Percentiles rank a stretch among this genome's conserved stretches.
Evolutionary conservation across 306 rosid genomes (phyloP).

Genomic region (Quercus alba): DNA sequence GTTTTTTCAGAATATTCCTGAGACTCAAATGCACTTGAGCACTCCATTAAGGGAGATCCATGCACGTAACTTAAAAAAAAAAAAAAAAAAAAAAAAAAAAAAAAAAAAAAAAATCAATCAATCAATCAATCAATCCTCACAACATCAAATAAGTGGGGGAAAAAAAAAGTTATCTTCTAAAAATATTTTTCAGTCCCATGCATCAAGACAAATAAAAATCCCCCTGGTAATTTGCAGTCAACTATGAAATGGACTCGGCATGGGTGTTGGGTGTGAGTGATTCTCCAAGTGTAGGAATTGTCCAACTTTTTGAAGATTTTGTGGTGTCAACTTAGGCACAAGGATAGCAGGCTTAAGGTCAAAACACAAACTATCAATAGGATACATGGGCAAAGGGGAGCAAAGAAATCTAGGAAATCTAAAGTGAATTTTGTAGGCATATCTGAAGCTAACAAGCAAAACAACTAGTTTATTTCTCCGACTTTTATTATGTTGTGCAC

Average conservation of each 20-base stretch:
- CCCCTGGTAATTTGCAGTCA: background rate
- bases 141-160: conserved; percentile 6
- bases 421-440: background rate
- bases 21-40: conserved; percentile 64
- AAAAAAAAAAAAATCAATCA: background rate
- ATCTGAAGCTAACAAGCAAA: background rate
- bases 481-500: background rate
- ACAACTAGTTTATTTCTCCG: background rate
- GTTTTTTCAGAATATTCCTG: conserved; percentile 62
- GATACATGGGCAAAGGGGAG: background rate
- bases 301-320: background rate
- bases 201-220: background rate
- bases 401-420: background rate
- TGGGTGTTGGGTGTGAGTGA: background rate
- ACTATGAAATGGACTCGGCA: background rate
- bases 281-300: background rate
- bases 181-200: background rate
- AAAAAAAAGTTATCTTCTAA: conserved; percentile 6
- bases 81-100: conserved; percentile 20
- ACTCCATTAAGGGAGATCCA: conserved; percentile 90
- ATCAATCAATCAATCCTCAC: conserved; percentile 18
- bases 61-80: conserved; percentile 75
- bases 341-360: background rate
- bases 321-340: background rate
- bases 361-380: background rate